A percentile compares a stretch with the other conserved stretches of the same genome.
Evolutionary conservation across 306 rosid species (phyloP).

Genomic region (Dryas drummondii): DNA sequence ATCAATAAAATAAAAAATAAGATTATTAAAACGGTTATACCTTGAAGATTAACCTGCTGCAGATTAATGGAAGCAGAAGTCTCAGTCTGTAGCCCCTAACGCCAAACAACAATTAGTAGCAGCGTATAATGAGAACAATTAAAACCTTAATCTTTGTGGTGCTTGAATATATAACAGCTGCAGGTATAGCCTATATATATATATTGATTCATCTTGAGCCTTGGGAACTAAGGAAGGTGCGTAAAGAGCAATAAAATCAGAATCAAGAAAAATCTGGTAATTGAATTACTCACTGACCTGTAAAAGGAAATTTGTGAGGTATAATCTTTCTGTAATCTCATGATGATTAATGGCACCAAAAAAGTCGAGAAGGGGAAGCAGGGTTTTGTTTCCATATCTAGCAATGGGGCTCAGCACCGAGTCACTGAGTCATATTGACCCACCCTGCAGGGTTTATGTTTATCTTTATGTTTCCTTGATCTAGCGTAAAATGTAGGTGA

Average conservation of each 20-base stretch:
- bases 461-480: too few species aligned
- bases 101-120: slow-evolving; percentile 23
- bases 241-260: slow-evolving; percentile 10
- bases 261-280: slow-evolving; percentile 15
- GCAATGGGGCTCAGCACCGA: neutral
- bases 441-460: neutral
- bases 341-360: slow-evolving; percentile 3
- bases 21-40: slow-evolving; percentile 26
- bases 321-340: too few species aligned
- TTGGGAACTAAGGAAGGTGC: too few species aligned
- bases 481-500: too few species aligned
- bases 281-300: slow-evolving; percentile 24
- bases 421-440: neutral
- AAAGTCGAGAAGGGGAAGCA: slow-evolving; percentile 30
- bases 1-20: neutral
- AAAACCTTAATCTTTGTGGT: neutral
- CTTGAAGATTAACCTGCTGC: slow-evolving; percentile 32
- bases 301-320: slow-evolving; percentile 14
- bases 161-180: too few species aligned
- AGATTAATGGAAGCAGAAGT: slow-evolving; percentile 8
- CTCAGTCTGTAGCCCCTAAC: slow-evolving; percentile 17
- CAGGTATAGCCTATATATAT: too few species aligned
- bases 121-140: too few species aligned
- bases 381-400: slow-evolving; percentile 30
- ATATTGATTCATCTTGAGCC: too few species aligned